These are phyloP conservation scores for Sporothrix euskadiensis DNA, from an alignment of 2,329 filamentous ascomycete genomes.

Conservation along the genomic window DNA sequence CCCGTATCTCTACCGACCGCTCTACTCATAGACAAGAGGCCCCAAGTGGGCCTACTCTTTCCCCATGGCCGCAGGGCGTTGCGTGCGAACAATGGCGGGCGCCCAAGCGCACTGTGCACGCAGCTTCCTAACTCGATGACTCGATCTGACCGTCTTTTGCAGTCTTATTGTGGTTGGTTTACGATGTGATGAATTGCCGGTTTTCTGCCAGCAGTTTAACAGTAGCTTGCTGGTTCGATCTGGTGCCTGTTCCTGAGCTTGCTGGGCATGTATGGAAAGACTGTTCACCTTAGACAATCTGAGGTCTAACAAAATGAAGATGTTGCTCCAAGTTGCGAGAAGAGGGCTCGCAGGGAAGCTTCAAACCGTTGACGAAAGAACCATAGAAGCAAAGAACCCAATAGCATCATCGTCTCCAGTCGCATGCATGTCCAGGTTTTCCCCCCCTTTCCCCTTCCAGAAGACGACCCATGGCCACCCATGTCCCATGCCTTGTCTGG, in stretches of 20 bases:
- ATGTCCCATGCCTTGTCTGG: not conserved
- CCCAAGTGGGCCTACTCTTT: slow-evolving; percentile 17
- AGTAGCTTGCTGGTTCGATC: not conserved
- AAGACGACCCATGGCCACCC: not conserved
- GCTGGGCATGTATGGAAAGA: not conserved
- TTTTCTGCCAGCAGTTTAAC: not conserved
- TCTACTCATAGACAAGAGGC: not conserved
- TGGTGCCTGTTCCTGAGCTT: not conserved
- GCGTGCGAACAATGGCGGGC: slow-evolving; percentile 11
- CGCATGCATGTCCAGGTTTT: slow-evolving; percentile 23
- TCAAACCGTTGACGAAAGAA: not conserved
- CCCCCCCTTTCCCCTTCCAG: slow-evolving; percentile 5
- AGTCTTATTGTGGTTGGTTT: not conserved
- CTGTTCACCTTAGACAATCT: too few relatives aligned
- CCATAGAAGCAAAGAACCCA: not conserved
- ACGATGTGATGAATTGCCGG: not conserved
- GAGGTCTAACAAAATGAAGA: not conserved
- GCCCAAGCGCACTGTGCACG: not conserved
- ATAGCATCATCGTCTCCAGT: slow-evolving; percentile 23
- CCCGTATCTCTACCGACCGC: slow-evolving; percentile 19
- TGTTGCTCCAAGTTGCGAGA: not conserved
- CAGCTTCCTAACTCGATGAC: slow-evolving; percentile 5
- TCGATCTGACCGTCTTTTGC: slow-evolving; percentile 22
- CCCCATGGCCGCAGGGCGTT: slow-evolving; percentile 21
- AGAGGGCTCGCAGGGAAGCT: not conserved